These are phyloP conservation scores for Ampelomyces quisqualis DNA, from an alignment of 2,329 filamentous ascomycete species.

Conservation along the genomic window DNA sequence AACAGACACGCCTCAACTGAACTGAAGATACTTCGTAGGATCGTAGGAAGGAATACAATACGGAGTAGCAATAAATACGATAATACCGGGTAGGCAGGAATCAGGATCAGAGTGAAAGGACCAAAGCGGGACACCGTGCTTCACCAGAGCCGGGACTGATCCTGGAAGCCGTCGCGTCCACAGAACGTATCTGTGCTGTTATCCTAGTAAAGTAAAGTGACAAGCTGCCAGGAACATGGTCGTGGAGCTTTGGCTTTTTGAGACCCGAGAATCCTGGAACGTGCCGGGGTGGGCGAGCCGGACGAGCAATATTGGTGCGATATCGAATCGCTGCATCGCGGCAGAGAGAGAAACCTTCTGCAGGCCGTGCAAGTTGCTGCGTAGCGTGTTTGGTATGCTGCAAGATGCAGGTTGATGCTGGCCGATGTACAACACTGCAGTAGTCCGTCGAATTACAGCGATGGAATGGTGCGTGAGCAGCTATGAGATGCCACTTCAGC, in stretches of 20 bases:
- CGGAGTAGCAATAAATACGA: slow-evolving; percentile 38
- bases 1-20: slow-evolving; percentile 22
- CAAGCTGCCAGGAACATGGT: slow-evolving; percentile 40
- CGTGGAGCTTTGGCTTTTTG: slow-evolving; percentile 42
- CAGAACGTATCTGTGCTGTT: slow-evolving; percentile 22
- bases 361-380: slow-evolving; percentile 30
- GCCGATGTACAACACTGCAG: slow-evolving; percentile 29
- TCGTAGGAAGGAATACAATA: slow-evolving; percentile 37
- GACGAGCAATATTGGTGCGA: slow-evolving; percentile 33
- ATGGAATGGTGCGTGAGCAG: slow-evolving; percentile 22
- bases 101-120: slow-evolving; percentile 24
- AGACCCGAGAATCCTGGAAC: slow-evolving; percentile 34
- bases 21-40: slow-evolving; percentile 27
- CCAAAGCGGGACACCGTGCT: slow-evolving; percentile 29
- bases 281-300: slow-evolving; percentile 25
- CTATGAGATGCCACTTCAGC: slow-evolving; percentile 20
- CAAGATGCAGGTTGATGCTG: slow-evolving; percentile 28
- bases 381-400: slow-evolving; percentile 37
- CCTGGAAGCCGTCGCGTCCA: slow-evolving; percentile 20
- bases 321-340: slow-evolving; percentile 21
- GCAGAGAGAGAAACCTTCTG: slow-evolving; percentile 26
- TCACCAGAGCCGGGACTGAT: slow-evolving; percentile 29
- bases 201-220: slow-evolving; percentile 24
- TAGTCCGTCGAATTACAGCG: slow-evolving; percentile 15
- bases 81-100: slow-evolving; percentile 33